phyloP scores from a whole-genome alignment of 2,329 filamentous ascomycete genomes.

The Penicillium sumatraense region DNA sequence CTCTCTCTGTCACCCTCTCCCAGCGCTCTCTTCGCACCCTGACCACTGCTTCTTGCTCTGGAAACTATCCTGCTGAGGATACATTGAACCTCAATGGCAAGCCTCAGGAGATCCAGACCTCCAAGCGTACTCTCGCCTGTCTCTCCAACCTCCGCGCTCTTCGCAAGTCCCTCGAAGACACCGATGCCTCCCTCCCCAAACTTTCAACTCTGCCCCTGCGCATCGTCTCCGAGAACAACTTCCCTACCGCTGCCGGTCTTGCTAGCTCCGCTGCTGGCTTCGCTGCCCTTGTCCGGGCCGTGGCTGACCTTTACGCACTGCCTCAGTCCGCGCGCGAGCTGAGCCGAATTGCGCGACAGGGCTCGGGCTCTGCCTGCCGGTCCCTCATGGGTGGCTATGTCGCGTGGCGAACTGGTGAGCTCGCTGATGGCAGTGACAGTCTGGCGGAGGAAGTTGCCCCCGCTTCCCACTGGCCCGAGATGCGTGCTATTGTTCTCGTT shows the following conservation, averaged over 20 bases:
- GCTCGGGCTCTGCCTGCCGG: slow-evolving; percentile 91
- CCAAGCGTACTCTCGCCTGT: slow-evolving; percentile 91
- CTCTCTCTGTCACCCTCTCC: slow-evolving; percentile 93
- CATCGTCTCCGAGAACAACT: slow-evolving; percentile 97
- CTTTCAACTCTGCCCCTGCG: slow-evolving; percentile 77
- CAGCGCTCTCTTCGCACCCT: slow-evolving; percentile 93
- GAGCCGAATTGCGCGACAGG: slow-evolving; percentile 87
- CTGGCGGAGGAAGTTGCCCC: slow-evolving; percentile 86
- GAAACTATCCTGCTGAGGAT: slow-evolving; percentile 68
- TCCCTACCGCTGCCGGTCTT: slow-evolving; percentile 93
- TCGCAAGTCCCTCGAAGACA: slow-evolving; percentile 73
- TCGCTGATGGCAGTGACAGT: slow-evolving; percentile 81
- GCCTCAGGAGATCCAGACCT: slow-evolving; percentile 76
- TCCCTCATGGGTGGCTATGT: slow-evolving; percentile 95
- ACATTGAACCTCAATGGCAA: slow-evolving; percentile 83
- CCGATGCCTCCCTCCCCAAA: slow-evolving; percentile 76
- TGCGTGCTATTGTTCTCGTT: slow-evolving; percentile 90
- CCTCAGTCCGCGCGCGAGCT: slow-evolving; percentile 80
- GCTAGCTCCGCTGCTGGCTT: slow-evolving; percentile 69
- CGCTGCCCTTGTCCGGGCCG: slow-evolving; percentile 72
- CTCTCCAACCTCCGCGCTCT: slow-evolving; percentile 82
- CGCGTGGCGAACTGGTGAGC: slow-evolving; percentile 82
- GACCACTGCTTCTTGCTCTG: slow-evolving; percentile 90
- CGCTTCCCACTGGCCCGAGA: slow-evolving; percentile 89
- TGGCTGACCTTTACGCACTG: slow-evolving; percentile 89